phyloP scores from a whole-genome alignment of 2,329 filamentous ascomycete genomes.

The Aspergillus oerlinghausenensis region DNA sequence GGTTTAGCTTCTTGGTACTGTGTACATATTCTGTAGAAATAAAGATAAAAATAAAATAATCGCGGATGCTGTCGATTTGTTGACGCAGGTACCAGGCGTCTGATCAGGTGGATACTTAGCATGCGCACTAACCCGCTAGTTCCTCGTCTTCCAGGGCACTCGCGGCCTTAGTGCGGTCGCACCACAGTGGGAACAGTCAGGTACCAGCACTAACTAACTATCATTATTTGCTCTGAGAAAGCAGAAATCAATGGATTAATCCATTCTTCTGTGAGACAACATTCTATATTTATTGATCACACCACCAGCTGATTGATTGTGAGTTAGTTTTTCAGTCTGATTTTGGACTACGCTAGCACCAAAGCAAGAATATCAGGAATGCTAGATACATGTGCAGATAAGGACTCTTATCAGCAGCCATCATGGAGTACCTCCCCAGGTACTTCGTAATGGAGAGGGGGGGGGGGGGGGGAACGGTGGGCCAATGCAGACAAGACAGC shows the following conservation, averaged over 20 bases:
- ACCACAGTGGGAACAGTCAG: not conserved
- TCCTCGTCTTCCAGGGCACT: not conserved
- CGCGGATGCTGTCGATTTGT: not conserved
- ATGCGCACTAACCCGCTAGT: not conserved
- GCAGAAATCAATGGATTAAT: not conserved
- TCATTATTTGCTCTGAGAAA: not conserved
- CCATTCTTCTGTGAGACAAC: not conserved
- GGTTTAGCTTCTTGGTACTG: too few species aligned
- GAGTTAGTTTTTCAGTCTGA: not conserved
- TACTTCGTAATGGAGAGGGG: not conserved
- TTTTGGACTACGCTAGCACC: not conserved
- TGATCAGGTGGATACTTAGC: slow-evolving; percentile 2
- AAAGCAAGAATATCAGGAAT: not conserved
- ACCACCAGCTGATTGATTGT: not conserved
- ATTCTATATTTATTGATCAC: not conserved
- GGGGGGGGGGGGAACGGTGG: not conserved
- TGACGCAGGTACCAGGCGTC: slow-evolving; percentile 7
- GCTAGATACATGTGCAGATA: not conserved
- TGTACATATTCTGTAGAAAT: not conserved
- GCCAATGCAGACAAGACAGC: not conserved
- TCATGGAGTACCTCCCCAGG: not conserved
- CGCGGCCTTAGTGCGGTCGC: not conserved
- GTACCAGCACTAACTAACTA: not conserved
- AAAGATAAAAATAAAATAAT: not conserved
- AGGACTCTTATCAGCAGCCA: not conserved